Evolutionary conservation across 192 early-diverging fungal genomes (phyloP).

Genomic region (Coemansia sp.): DNA sequence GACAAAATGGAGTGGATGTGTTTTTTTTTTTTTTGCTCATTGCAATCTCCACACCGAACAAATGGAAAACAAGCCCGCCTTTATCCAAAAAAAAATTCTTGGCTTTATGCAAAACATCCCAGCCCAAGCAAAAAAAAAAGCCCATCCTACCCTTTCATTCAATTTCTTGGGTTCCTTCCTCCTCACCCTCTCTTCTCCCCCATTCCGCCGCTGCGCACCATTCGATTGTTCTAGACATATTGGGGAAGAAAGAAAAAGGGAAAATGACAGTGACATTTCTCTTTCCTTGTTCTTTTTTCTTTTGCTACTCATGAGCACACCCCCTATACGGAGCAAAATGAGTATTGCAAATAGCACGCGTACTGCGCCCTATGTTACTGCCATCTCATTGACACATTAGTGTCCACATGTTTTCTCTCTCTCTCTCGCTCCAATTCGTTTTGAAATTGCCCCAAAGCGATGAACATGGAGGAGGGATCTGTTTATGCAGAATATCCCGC

Average conservation of each 20-base stretch:
- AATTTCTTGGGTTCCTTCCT: not conserved
- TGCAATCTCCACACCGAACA: conserved; percentile 6
- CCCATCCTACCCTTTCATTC: not conserved
- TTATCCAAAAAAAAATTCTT: not conserved
- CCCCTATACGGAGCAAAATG: not conserved
- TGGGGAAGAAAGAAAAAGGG: not conserved
- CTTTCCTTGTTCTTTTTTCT: not conserved
- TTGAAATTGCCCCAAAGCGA: not conserved
- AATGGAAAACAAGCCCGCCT: not conserved
- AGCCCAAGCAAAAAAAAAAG: not conserved
- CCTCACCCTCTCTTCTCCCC: not conserved
- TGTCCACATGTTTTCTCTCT: conserved; percentile 4
- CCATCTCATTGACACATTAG: not conserved
- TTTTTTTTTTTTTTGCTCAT: not conserved
- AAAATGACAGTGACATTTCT: conserved; percentile 4
- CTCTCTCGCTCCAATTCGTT: not conserved
- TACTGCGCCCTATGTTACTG: conserved; percentile 7
- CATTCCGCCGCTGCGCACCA: not conserved
- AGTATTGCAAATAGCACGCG: conserved; percentile 6
- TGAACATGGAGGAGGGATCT: conserved; percentile 3
- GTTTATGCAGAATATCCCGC: conserved; percentile 5
- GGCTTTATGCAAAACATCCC: conserved; percentile 7
- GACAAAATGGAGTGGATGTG: not conserved
- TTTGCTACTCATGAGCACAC: not conserved
- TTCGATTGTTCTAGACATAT: conserved; percentile 7